Conservation (phyloP, 768 basidiomycete genomes). For the Asterophora lycoperdoides region DNA sequence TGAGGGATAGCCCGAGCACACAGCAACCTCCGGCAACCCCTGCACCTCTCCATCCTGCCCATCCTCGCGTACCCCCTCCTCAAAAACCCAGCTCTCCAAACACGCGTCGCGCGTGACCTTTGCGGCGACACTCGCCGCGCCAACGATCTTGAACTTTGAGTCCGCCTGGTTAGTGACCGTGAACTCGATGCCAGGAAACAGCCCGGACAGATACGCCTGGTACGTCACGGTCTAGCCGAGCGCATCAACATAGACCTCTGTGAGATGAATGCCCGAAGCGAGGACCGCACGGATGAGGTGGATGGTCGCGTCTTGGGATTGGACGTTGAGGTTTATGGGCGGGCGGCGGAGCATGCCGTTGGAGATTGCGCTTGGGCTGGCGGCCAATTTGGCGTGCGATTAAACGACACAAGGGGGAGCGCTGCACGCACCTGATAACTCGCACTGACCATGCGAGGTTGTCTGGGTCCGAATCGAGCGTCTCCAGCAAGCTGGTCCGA, state of each 20-base stretch:
- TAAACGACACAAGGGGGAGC: background rate
- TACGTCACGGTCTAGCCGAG: constrained; percentile 85
- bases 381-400: too few species aligned
- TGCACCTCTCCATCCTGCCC: constrained; percentile 13
- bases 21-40: constrained; percentile 56
- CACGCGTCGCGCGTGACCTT: constrained; percentile 95
- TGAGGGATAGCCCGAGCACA: constrained; percentile 72
- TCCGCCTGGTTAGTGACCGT: constrained; percentile 93
- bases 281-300: constrained; percentile 82
- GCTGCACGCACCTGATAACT: constrained; percentile 58
- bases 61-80: constrained; percentile 44
- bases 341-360: constrained; percentile 84
- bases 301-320: constrained; percentile 87
- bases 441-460: constrained; percentile 83
- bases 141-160: constrained; percentile 93
- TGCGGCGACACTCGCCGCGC: constrained; percentile 96
- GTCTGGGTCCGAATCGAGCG: constrained; percentile 62
- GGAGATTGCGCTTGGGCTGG: constrained; percentile 87
- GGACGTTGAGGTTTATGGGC: constrained; percentile 82
- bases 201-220: constrained; percentile 71
- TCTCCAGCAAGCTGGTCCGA: constrained; percentile 59
- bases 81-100: constrained; percentile 80
- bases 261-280: constrained; percentile 72
- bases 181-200: constrained; percentile 83
- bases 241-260: constrained; percentile 92